Evolutionary conservation across 257 asterid species (phyloP), one percentile per base, ranked within the genome.

Genomic region (Galeopsis tetrahit): DNA sequence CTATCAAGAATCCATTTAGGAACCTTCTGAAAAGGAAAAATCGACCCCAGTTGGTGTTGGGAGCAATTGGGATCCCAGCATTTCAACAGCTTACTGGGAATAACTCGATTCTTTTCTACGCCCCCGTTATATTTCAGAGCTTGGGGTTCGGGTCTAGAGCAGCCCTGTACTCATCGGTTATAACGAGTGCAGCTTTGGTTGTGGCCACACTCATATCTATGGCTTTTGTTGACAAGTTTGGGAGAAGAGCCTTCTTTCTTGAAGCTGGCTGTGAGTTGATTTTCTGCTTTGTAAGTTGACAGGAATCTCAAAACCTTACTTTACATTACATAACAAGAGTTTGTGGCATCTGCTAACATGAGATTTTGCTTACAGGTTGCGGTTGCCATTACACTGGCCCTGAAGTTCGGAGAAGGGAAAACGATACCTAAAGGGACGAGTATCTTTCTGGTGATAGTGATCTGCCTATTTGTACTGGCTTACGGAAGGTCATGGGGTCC

Each of bases 401-500:
- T 81, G 57, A 75, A 84, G 10, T 92, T 92, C 10, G 97, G 97
- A 9, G 55, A 92, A 10, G 97, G 95, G 32, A 69, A 84, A 66
- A 8, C n/a, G 13, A 75, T 92, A 4, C 81, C 96, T 0, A 86
- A 73, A 73, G 87, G 84, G 10, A 64, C 81, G 2, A 76, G 94
- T 0, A 17, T 67, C 10, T 85, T 87, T 38, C 89, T 91, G 0
- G 92, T 91, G 69, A 6, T 84, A 2, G 84, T 85, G 77, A 85
- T 91, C 21, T 91, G 85, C 81, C 2, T 87, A 46, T 91, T 85
- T 10, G 96, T 91, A 8, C 53, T 89, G 48, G 97, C 88, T 0
- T 91, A 79, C 3, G 96, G 97, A 46, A 77, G 96, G 63, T 91
- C 96, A 1, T 91, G 96, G 96, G 97, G 97, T 8, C 97, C 97